A percentile compares a stretch with the other conserved stretches of the same genome.
phyloP scores from a whole-genome alignment of 352 stramenopile genomes.

The Globisporangium carolinianum region DNA sequence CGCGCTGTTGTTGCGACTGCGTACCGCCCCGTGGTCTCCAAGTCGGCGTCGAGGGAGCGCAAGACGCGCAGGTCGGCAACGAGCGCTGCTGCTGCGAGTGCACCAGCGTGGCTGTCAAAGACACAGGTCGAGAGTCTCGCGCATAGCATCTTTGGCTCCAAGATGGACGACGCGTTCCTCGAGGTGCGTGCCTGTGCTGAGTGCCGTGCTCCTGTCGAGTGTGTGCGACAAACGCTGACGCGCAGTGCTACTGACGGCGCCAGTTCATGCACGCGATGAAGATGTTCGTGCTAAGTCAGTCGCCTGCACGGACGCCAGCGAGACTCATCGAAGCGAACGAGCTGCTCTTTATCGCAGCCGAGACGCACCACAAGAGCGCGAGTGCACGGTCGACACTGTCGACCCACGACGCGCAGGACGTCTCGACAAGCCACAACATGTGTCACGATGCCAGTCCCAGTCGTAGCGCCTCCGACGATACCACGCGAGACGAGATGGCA shows the following conservation, averaged over 20 bases:
- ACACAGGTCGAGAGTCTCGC: conserved; percentile 34
- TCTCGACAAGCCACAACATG: conserved; percentile 4
- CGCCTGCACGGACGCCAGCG: conserved; percentile 8
- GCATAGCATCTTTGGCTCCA: conserved; percentile 39
- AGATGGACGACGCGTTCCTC: conserved; percentile 33
- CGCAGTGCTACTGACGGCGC: background rate
- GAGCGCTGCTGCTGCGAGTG: background rate
- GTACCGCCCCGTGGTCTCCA: conserved; percentile 21
- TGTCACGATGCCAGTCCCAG: background rate
- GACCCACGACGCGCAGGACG: background rate
- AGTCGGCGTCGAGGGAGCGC: conserved; percentile 10
- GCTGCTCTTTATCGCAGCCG: conserved; percentile 35
- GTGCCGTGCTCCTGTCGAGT: background rate
- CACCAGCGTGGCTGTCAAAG: conserved; percentile 40
- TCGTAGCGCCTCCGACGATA: background rate
- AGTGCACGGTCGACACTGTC: background rate
- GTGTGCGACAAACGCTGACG: background rate
- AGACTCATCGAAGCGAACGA: conserved; percentile 36
- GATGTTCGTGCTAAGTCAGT: conserved; percentile 24
- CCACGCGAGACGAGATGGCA: background rate
- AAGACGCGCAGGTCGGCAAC: conserved; percentile 17
- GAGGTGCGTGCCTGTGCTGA: conserved; percentile 20
- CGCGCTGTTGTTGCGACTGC: conserved; percentile 12
- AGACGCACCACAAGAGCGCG: conserved; percentile 35
- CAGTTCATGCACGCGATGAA: conserved; percentile 46